Evolutionary conservation across 164 flowering plant genomes (phyloP).

Genomic region (Pachysandra terminalis): DNA sequence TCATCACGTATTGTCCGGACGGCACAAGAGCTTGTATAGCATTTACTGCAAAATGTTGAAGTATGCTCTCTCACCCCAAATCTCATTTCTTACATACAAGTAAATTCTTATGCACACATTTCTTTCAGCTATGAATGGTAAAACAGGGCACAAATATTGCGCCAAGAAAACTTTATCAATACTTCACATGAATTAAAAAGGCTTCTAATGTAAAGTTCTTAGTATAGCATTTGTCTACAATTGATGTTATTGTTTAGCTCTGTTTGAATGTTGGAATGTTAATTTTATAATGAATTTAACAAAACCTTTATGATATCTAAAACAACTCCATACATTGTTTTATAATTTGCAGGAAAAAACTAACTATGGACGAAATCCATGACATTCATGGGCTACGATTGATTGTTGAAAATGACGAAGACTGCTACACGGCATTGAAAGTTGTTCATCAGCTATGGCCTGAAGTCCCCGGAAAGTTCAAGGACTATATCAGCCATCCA

Average conservation of each 20-base stretch:
- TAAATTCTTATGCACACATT: too few relatives aligned
- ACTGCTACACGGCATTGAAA: slow-evolving; percentile 51
- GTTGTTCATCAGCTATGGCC: slow-evolving; percentile 56
- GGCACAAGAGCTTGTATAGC: slow-evolving; percentile 95
- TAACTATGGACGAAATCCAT: slow-evolving; percentile 65
- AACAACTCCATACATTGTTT: not conserved
- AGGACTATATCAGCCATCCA: slow-evolving; percentile 79
- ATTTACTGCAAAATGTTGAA: slow-evolving; percentile 82
- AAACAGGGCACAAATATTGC: not conserved
- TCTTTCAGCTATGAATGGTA: not conserved
- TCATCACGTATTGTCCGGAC: slow-evolving; percentile 58
- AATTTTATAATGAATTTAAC: not conserved
- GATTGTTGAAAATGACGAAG: slow-evolving; percentile 63
- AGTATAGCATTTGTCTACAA: too few relatives aligned
- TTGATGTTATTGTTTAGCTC: not conserved
- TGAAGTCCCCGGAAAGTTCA: slow-evolving; percentile 63
- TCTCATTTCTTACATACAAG: not conserved
- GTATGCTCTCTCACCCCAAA: slow-evolving; percentile 40
- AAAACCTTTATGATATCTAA: too few relatives aligned
- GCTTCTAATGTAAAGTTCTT: too few relatives aligned
- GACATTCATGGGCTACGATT: slow-evolving; percentile 67
- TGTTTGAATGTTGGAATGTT: not conserved
- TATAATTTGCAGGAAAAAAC: slow-evolving; percentile 66
- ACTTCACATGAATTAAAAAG: too few relatives aligned
- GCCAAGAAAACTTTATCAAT: too few relatives aligned